Evolutionary conservation across 495 filamentous ascomycete species (phyloP).

Genomic region (Pyrenopolyporus hunteri): DNA sequence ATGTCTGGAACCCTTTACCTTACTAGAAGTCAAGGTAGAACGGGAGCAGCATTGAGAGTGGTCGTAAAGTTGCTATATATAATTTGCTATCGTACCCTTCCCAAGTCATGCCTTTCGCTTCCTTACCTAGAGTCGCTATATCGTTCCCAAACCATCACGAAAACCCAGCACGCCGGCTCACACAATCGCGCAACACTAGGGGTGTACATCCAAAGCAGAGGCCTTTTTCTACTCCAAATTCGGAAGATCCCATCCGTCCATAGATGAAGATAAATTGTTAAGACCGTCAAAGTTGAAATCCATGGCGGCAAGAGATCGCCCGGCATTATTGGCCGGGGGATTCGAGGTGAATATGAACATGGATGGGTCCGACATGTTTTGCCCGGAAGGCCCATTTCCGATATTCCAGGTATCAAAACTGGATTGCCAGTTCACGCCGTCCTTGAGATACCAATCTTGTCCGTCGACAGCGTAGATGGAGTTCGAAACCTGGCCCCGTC

Average conservation of each 20-base stretch:
- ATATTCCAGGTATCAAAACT: constrained; percentile 52
- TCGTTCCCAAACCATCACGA: not conserved
- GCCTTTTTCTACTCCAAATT: constrained; percentile 31
- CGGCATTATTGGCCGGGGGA: constrained; percentile 21
- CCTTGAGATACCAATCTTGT: constrained; percentile 58
- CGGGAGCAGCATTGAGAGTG: not conserved
- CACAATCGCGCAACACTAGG: not conserved
- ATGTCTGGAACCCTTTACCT: not conserved
- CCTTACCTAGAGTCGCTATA: not conserved
- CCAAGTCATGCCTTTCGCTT: not conserved
- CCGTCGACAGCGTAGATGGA: constrained; percentile 51
- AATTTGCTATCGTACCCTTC: not conserved
- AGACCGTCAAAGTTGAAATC: constrained; percentile 39
- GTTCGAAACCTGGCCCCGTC: constrained; percentile 34
- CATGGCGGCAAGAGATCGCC: constrained; percentile 23
- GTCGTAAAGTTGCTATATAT: constrained; percentile 14
- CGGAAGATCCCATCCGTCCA: constrained; percentile 39
- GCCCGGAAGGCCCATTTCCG: constrained; percentile 12
- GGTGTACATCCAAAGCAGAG: constrained; percentile 5
- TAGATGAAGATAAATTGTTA: constrained; percentile 33
- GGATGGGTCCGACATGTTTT: constrained; percentile 30
- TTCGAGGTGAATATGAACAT: constrained; percentile 39
- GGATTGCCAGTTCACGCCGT: constrained; percentile 57
- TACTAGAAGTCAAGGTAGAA: not conserved
- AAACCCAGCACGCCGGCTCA: not conserved